A percentile compares a stretch with the other conserved stretches of the same genome.
Evolutionary conservation across 2,329 filamentous ascomycete genomes (phyloP).

Genomic region (Cercospora sp.): DNA sequence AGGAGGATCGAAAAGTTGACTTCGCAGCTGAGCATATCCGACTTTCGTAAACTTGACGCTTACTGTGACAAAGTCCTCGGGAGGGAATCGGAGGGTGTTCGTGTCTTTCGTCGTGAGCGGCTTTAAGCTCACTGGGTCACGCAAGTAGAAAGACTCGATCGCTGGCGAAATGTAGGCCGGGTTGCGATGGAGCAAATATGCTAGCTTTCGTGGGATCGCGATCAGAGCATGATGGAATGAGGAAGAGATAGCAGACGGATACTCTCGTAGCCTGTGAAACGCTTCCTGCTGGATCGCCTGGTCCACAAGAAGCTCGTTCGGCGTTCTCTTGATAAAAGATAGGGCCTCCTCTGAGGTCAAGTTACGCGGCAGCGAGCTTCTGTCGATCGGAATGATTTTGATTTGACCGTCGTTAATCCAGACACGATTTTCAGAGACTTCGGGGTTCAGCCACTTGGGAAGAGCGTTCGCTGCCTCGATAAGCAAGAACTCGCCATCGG

Average conservation of each 20-base stretch:
- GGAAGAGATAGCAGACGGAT: conserved; percentile 71
- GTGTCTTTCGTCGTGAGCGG: conserved; percentile 61
- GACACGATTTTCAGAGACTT: conserved; percentile 81
- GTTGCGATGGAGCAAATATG: conserved; percentile 72
- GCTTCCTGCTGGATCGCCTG: conserved; percentile 79
- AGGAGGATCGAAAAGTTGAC: conserved; percentile 73
- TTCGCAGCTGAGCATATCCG: conserved; percentile 85
- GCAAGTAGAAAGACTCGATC: conserved; percentile 87
- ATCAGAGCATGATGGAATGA: conserved; percentile 75
- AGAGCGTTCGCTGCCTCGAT: conserved; percentile 88
- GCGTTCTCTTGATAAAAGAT: conserved; percentile 57
- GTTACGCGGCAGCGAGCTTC: conserved; percentile 39
- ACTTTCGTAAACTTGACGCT: conserved; percentile 84
- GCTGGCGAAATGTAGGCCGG: conserved; percentile 78
- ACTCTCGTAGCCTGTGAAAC: conserved; percentile 83
- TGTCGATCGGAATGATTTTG: conserved; percentile 64
- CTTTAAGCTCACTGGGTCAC: conserved; percentile 75
- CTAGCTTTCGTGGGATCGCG: conserved; percentile 77
- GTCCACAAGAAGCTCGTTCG: conserved; percentile 66
- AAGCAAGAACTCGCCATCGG: conserved; percentile 91
- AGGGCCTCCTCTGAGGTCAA: conserved; percentile 67
- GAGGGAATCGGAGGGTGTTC: conserved; percentile 64
- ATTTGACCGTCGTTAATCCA: conserved; percentile 83
- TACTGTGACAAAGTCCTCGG: conserved; percentile 74
- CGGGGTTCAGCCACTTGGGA: conserved; percentile 87